These are phyloP conservation scores for Porphyra umbilicalis DNA, from an alignment of 31 red algal genomes.

Conservation along the genomic window DNA sequence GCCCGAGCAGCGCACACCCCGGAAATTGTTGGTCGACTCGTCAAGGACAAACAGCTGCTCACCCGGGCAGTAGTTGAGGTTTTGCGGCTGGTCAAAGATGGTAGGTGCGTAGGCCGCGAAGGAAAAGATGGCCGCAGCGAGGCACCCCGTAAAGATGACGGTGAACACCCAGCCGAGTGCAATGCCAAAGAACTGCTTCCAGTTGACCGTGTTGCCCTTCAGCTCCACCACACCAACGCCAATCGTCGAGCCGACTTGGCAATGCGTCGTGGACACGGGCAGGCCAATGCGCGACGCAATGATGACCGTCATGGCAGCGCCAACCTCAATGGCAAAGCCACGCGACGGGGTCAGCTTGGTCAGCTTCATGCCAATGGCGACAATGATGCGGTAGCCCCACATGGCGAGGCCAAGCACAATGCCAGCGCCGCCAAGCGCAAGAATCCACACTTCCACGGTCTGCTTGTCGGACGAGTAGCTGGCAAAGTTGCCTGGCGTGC, in stretches of 20 bases:
- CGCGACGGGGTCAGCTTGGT: conserved; percentile 76
- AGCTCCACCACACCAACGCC: conserved; percentile 70
- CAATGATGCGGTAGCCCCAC: conserved; percentile 74
- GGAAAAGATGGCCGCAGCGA: conserved; percentile 47
- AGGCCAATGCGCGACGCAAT: conserved; percentile 58
- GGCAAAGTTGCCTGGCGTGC: conserved; percentile 17
- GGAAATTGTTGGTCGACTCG: conserved; percentile 18
- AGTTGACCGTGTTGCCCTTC: conserved; percentile 65
- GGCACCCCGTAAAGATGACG: conserved; percentile 43
- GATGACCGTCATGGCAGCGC: conserved; percentile 57
- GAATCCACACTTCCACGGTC: conserved; percentile 52
- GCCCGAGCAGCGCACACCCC: conserved; percentile 58
- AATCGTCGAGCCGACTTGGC: conserved; percentile 68
- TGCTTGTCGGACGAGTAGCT: conserved; percentile 17
- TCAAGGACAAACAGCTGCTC: conserved; percentile 42
- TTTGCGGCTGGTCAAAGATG: conserved; percentile 14
- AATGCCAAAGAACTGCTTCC: conserved; percentile 82
- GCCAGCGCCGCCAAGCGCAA: conserved; percentile 59
- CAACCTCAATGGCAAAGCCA: conserved; percentile 73
- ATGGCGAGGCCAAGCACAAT: conserved; percentile 67
- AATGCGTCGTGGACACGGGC: conserved; percentile 74
- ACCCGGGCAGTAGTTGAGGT: conserved; percentile 60
- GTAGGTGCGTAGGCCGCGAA: conserved; percentile 22
- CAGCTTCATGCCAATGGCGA: conserved; percentile 70
- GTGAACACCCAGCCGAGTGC: conserved; percentile 76